Conservation (phyloP, 2,329 filamentous ascomycete genomes). For the Leptographium flavum region DNA sequence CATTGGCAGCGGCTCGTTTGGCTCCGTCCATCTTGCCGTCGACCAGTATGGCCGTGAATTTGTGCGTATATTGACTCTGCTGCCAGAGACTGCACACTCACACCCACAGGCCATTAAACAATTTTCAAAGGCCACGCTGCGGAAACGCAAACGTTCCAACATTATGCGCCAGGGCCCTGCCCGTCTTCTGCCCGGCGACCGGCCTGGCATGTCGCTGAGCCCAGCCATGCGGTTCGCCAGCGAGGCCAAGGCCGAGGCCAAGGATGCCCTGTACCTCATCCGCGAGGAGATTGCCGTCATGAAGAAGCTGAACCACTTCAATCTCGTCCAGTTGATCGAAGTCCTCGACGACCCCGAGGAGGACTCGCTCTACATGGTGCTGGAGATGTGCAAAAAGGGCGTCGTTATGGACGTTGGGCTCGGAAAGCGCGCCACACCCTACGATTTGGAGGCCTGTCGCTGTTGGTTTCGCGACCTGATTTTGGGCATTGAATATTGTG, state of each 20-base stretch:
- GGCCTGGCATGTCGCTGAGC: conserved; percentile 25
- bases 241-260: conserved; percentile 44
- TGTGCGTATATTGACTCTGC: conserved; percentile 39
- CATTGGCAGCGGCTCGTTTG: conserved; percentile 93
- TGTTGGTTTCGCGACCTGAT: conserved; percentile 93
- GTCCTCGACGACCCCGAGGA: conserved; percentile 91
- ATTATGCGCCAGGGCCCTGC: conserved; percentile 45
- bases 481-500: conserved; percentile 82
- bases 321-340: conserved; percentile 85
- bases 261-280: conserved; percentile 68
- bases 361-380: conserved; percentile 94
- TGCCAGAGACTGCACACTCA: conserved; percentile 9
- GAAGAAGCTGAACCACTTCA: conserved; percentile 94
- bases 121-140: conserved; percentile 83
- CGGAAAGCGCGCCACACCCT: conserved; percentile 70
- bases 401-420: conserved; percentile 92
- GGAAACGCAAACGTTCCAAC: conserved; percentile 82
- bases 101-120: conserved; percentile 73
- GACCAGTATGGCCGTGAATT: conserved; percentile 91
- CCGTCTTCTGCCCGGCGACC: conserved; percentile 28
- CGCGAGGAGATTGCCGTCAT: conserved; percentile 96
- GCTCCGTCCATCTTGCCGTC: conserved; percentile 75
- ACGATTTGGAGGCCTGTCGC: conserved; percentile 67
- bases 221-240: conserved; percentile 12
- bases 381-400: conserved; percentile 98